A percentile compares a stretch with the other conserved stretches of the same genome.
phyloP scores from a whole-genome alignment of 371 early-diverging fungal genomes.

The Phascolomyces articulosus region DNA sequence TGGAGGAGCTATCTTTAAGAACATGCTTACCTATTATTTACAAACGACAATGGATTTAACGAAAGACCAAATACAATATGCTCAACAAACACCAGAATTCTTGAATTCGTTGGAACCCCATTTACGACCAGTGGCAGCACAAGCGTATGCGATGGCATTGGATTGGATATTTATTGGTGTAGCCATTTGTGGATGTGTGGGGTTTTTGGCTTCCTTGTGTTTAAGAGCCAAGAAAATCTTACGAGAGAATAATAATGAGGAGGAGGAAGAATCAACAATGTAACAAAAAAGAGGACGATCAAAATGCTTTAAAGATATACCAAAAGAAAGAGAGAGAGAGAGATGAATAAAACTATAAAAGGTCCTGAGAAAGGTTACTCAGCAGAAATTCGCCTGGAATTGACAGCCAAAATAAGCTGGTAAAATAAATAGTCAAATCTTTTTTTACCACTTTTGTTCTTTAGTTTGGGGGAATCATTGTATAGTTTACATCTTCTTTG shows the following conservation, averaged over 20 bases:
- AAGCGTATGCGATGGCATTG: constrained; percentile 1
- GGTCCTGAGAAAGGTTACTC: constrained; percentile 3
- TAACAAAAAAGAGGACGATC: no score
- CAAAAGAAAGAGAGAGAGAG: no score
- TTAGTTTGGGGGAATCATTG: background rate
- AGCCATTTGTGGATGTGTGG: constrained; percentile 3
- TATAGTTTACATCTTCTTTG: background rate
- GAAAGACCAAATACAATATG: constrained; percentile 1
- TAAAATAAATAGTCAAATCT: no score
- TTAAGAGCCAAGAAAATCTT: background rate
- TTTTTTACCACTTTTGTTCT: background rate
- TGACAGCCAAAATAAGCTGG: background rate
- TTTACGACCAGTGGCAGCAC: background rate
- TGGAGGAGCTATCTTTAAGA: constrained; percentile 55
- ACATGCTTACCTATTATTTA: constrained; percentile 29
- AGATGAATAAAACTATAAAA: background rate
- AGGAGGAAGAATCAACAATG: no score
- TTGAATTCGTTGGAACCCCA: background rate
- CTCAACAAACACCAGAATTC: background rate
- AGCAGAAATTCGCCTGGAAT: constrained; percentile 1
- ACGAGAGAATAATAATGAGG: background rate
- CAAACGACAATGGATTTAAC: background rate
- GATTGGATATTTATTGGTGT: constrained; percentile 7
- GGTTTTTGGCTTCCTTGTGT: background rate
- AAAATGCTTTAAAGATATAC: no score